These are phyloP conservation scores for Phytophthora kernoviae DNA, from an alignment of 352 stramenopile species.

Conservation along the genomic window DNA sequence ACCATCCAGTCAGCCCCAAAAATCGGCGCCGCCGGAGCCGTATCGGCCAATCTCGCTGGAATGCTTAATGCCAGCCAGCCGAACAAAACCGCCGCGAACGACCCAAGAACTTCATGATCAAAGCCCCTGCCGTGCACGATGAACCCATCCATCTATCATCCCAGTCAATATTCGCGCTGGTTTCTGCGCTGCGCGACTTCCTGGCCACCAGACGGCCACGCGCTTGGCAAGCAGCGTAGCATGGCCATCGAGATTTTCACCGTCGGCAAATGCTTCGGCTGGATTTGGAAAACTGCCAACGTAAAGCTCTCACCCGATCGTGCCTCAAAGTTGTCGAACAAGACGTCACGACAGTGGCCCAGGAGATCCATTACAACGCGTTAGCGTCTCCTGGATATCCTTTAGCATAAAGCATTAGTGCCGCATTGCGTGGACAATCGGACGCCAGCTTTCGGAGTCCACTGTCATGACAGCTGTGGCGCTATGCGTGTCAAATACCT, in stretches of 20 bases:
- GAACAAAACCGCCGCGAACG: slow-evolving; percentile 1
- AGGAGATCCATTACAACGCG: slow-evolving; percentile 4
- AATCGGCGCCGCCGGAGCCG: slow-evolving; percentile 5
- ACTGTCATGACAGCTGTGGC: slow-evolving; percentile 33
- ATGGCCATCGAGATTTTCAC: slow-evolving; percentile 9
- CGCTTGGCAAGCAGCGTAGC: slow-evolving; percentile 2
- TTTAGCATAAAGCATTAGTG: slow-evolving; percentile 3
- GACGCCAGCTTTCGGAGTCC: not conserved
- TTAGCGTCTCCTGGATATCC: slow-evolving; percentile 5
- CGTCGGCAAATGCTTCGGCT: slow-evolving; percentile 3
- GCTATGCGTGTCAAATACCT: slow-evolving; percentile 19
- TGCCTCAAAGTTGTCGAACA: slow-evolving; percentile 1
- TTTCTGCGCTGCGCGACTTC: not conserved
- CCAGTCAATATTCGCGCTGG: not conserved
- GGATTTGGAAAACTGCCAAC: not conserved
- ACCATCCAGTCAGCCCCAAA: slow-evolving; percentile 16
- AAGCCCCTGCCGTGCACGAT: slow-evolving; percentile 20
- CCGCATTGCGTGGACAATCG: not conserved
- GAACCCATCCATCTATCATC: slow-evolving; percentile 24
- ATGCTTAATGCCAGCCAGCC: slow-evolving; percentile 14
- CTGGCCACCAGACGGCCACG: slow-evolving; percentile 2
- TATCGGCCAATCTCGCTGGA: slow-evolving; percentile 18
- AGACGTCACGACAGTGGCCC: not conserved
- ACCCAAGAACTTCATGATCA: not conserved
- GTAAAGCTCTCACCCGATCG: slow-evolving; percentile 22